Conservation (phyloP, 108 stramenopile genomes). For the Aureococcus anophagefferens region DNA sequence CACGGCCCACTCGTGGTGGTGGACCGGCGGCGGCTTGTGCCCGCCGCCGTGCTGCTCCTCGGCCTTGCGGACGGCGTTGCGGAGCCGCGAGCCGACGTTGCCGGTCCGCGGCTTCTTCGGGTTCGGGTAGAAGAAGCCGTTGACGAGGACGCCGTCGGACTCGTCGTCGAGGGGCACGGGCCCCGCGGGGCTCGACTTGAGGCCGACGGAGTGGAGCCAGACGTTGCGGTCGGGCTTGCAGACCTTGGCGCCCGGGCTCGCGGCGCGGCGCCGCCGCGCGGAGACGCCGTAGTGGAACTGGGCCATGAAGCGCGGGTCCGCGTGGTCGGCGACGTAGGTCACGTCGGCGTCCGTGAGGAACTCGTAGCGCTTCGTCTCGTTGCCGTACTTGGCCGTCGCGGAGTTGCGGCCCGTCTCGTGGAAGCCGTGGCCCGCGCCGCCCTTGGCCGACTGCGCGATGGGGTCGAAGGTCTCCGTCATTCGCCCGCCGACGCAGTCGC, state of each 20-base stretch:
- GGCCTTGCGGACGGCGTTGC: too few relatives aligned
- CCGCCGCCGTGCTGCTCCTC: too few relatives aligned
- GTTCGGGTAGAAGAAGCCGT: neutral
- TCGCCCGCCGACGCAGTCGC: slow-evolving; percentile 57
- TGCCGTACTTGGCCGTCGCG: slow-evolving; percentile 4
- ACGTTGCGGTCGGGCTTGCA: too few relatives aligned
- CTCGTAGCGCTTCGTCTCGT: neutral
- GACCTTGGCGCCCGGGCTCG: too few relatives aligned
- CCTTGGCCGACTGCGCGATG: slow-evolving; percentile 1
- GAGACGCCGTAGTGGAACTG: slow-evolving; percentile 1
- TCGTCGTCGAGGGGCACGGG: neutral
- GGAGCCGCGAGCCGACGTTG: too few relatives aligned
- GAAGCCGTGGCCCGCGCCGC: neutral
- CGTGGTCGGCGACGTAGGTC: neutral
- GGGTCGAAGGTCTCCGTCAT: neutral
- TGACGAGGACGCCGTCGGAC: neutral
- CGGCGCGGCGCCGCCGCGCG: neutral
- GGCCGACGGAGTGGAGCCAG: too few relatives aligned
- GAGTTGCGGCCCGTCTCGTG: neutral
- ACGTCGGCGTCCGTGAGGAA: neutral
- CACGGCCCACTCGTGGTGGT: too few relatives aligned
- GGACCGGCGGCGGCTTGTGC: too few relatives aligned
- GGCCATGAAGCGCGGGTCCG: neutral
- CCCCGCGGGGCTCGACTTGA: too few relatives aligned
- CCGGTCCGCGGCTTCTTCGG: neutral